These are phyloP conservation scores for Sporothrix phasma DNA, from an alignment of 2,329 filamentous ascomycete genomes.

Conservation along the genomic window DNA sequence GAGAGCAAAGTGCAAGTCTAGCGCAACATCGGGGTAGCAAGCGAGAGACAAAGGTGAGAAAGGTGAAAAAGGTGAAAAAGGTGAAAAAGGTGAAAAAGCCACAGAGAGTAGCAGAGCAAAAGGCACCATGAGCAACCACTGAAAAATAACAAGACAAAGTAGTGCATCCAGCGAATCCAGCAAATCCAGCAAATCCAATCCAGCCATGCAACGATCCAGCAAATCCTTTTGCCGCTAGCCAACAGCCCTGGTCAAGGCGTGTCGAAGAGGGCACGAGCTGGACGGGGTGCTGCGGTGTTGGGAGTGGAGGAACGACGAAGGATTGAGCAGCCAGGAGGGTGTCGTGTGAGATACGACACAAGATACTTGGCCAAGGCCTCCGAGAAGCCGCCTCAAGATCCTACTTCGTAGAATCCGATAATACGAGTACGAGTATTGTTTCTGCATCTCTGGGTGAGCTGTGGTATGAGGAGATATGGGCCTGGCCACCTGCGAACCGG, in stretches of 20 bases:
- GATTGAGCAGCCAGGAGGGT: not conserved
- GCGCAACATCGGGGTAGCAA: not conserved
- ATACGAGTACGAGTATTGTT: not conserved
- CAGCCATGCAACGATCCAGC: too few relatives aligned
- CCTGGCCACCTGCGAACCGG: not conserved
- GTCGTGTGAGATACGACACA: not conserved
- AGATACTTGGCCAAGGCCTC: not conserved
- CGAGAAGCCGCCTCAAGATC: not conserved
- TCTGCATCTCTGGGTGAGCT: not conserved
- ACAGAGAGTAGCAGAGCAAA: too few relatives aligned
- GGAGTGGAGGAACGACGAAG: conserved; percentile 23
- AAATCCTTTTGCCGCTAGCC: conserved; percentile 1
- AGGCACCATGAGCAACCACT: too few relatives aligned
- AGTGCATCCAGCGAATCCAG: not conserved
- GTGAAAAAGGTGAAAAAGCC: not conserved
- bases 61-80: not conserved
- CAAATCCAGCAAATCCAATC: not conserved
- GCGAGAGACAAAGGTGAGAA: not conserved
- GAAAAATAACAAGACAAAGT: too few relatives aligned
- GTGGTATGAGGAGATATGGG: not conserved
- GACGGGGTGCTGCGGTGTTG: not conserved
- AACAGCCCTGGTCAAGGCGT: not conserved
- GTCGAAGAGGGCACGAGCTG: not conserved
- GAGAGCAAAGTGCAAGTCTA: not conserved
- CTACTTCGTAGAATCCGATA: too few relatives aligned